Evolutionary conservation across 2,329 filamentous ascomycete genomes (phyloP).

Genomic region (Rhexocercosporidium sp.): DNA sequence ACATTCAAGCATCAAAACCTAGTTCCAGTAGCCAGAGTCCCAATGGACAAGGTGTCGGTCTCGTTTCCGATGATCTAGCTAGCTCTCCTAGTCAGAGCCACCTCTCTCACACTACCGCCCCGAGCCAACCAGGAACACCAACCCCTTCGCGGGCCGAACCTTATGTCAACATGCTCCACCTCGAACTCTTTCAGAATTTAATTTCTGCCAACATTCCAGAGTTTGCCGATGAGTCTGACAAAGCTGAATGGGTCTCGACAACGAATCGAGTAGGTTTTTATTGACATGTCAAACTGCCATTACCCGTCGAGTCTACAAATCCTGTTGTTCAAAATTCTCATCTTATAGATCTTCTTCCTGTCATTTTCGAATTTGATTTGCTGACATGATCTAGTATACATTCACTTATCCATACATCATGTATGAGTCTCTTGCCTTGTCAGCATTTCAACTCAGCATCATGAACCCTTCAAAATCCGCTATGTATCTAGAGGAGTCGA

Average conservation of each 20-base stretch:
- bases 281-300: too few relatives aligned
- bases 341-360: too few relatives aligned
- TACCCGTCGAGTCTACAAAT: too few relatives aligned
- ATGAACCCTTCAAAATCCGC: slow-evolving; percentile 26
- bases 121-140: background rate
- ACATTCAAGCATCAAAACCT: background rate
- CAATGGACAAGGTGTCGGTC: background rate
- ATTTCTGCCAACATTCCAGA: background rate
- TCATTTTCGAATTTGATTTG: background rate
- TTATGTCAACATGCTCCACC: slow-evolving; percentile 39
- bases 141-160: slow-evolving; percentile 6
- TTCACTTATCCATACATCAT: slow-evolving; percentile 40
- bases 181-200: slow-evolving; percentile 45
- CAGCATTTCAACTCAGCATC: slow-evolving; percentile 43
- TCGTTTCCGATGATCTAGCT: background rate
- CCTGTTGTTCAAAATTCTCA: too few relatives aligned
- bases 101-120: background rate
- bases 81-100: background rate
- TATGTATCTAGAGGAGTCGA: slow-evolving; percentile 42
- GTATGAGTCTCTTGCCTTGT: slow-evolving; percentile 43
- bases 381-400: slow-evolving; percentile 16
- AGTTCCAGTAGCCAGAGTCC: slow-evolving; percentile 9
- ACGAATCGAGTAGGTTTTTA: background rate
- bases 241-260: slow-evolving; percentile 9
- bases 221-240: background rate